phyloP scores from a whole-genome alignment of 2,329 filamentous ascomycete species.

The Stagonosporopsis cucurbitacearum region DNA sequence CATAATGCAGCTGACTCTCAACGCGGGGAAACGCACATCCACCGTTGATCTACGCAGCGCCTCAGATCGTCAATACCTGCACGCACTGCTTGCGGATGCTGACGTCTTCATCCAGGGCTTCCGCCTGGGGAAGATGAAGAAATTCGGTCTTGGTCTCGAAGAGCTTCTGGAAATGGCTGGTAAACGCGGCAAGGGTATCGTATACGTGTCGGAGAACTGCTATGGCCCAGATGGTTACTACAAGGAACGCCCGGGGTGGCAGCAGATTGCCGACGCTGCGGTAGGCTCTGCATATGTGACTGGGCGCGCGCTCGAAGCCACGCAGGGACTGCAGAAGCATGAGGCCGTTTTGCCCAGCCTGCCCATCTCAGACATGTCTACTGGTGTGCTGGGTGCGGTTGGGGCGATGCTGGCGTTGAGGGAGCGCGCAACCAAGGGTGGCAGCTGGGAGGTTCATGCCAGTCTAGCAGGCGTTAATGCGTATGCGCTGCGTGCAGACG shows the following conservation, averaged over 20 bases:
- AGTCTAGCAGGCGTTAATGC: conserved; percentile 42
- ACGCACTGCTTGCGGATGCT: conserved; percentile 52
- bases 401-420: conserved; percentile 34
- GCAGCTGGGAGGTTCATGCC: conserved; percentile 25
- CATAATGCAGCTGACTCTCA: conserved; percentile 46
- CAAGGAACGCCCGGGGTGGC: conserved; percentile 57
- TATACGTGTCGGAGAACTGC: conserved; percentile 60
- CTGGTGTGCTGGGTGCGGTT: conserved; percentile 34
- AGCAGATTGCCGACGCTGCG: conserved; percentile 55
- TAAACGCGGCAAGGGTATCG: conserved; percentile 52
- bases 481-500: conserved; percentile 38
- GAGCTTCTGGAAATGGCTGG: conserved; percentile 51
- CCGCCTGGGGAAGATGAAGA: conserved; percentile 53
- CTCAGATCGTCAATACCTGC: conserved; percentile 39
- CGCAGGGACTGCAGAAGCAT: conserved; percentile 32
- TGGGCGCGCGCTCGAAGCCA: conserved; percentile 40
- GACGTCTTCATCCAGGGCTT: conserved; percentile 63
- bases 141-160: conserved; percentile 52
- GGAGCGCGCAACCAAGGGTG: conserved; percentile 30
- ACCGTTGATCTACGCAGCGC: conserved; percentile 53
- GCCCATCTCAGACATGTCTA: conserved; percentile 40
- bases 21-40: conserved; percentile 53
- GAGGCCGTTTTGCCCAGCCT: conserved; percentile 34
- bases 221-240: conserved; percentile 59
- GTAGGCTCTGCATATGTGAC: conserved; percentile 49